Conservation (phyloP, 495 filamentous ascomycete genomes). For the Tuber borchii region DNA sequence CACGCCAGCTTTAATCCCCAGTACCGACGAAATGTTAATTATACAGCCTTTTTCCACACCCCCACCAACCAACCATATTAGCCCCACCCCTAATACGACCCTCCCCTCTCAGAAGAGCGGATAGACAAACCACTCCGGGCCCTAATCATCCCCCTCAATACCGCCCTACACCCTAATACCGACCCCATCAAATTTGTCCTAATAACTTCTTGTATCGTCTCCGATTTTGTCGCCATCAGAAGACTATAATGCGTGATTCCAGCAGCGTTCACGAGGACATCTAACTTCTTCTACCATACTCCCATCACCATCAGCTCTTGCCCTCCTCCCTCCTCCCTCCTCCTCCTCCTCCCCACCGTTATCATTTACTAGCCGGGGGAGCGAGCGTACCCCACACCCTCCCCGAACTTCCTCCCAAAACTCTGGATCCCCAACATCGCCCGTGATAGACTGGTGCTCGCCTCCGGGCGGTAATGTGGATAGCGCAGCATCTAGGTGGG, state of each 20-base stretch:
- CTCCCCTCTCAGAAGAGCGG: not conserved
- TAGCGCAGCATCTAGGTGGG: slow-evolving; percentile 46
- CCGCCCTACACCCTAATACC: slow-evolving; percentile 56
- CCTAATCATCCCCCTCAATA: slow-evolving; percentile 51
- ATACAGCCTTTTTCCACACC: slow-evolving; percentile 51
- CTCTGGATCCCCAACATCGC: slow-evolving; percentile 47
- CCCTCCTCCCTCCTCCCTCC: not conserved
- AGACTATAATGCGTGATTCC: slow-evolving; percentile 59
- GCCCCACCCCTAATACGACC: not conserved
- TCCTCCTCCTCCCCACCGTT: not conserved
- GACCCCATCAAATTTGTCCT: slow-evolving; percentile 65
- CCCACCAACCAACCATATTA: not conserved
- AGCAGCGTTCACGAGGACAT: slow-evolving; percentile 71
- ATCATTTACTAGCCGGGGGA: not conserved
- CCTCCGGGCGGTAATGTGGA: slow-evolving; percentile 3
- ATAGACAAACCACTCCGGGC: slow-evolving; percentile 40
- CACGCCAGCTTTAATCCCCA: slow-evolving; percentile 55
- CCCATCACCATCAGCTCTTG: not conserved
- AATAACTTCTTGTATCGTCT: slow-evolving; percentile 50
- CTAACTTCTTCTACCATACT: slow-evolving; percentile 44
- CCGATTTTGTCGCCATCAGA: slow-evolving; percentile 47
- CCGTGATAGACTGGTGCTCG: slow-evolving; percentile 44
- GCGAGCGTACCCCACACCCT: slow-evolving; percentile 6
- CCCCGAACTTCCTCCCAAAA: slow-evolving; percentile 49
- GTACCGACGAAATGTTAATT: slow-evolving; percentile 70